Percentiles rank a stretch among this genome's conserved stretches.
Evolutionary conservation across 352 stramenopile species (phyloP).

Genomic region (Pythium guiyangense): DNA sequence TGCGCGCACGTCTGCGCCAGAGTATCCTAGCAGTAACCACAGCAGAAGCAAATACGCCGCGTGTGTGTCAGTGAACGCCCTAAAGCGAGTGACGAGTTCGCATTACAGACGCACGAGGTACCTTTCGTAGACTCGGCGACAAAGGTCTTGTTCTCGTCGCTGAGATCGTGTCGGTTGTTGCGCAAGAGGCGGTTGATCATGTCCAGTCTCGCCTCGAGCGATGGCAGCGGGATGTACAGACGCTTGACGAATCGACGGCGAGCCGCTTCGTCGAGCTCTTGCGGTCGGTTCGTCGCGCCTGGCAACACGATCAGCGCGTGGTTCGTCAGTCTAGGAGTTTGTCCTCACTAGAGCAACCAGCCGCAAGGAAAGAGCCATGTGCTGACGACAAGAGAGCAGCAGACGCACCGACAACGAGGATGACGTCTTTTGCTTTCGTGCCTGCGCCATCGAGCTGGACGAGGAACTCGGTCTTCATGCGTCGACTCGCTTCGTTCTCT

Average conservation of each 20-base stretch:
- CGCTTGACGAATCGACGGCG: constrained; percentile 96
- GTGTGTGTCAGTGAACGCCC: background rate
- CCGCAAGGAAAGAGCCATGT: background rate
- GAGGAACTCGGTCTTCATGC: constrained; percentile 99
- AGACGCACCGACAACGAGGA: constrained; percentile 78
- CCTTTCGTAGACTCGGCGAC: constrained; percentile 86
- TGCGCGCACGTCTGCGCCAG: constrained; percentile 96
- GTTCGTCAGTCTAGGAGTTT: background rate
- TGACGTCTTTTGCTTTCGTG: constrained; percentile 88
- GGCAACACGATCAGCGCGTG: background rate
- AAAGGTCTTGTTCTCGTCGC: constrained; percentile 80
- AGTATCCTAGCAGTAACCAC: constrained; percentile 81
- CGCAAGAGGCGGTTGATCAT: constrained; percentile 91
- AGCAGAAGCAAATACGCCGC: background rate
- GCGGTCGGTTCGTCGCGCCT: constrained; percentile 96
- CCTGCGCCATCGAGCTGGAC: constrained; percentile 96
- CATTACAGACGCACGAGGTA: constrained; percentile 9
- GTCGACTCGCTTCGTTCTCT: constrained; percentile 96
- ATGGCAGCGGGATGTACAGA: constrained; percentile 96
- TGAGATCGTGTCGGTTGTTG: constrained; percentile 91
- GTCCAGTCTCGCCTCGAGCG: constrained; percentile 76
- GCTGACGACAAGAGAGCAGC: background rate
- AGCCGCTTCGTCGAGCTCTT: constrained; percentile 98
- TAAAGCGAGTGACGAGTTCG: no score
- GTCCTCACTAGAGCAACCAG: no score